Base-by-base conservation (phyloP, 192 early-diverging fungal genomes). In the Spizellomyces sp. region DNA sequence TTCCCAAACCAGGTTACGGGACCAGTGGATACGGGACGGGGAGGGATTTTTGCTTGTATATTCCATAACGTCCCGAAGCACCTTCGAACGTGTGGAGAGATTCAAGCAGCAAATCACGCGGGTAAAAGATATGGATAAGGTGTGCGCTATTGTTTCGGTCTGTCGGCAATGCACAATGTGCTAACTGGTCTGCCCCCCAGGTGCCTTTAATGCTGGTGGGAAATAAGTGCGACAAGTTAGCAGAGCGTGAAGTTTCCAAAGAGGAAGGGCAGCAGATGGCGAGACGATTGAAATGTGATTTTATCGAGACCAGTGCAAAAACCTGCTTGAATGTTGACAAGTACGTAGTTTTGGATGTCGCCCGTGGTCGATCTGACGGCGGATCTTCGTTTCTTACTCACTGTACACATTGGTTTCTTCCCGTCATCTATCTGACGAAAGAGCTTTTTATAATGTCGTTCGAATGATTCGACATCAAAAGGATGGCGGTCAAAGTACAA, bases 11-110 rank as follows among this genome's bases (percentile, higher is more conserved):
- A 74, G 60, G 2, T 81, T 98, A 83, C 86, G 95, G 27, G 96
- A 98, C 78, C 94, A 98, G 80, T 98, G 95, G 86, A 97, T 97
- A 86, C 90, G 94, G 14, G 92, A 93, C 62, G 95, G 96, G 48
- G 95, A 98, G 78, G 96, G 94, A 10, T 98, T 98, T 73, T 74
- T 98, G 54, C 82, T 97, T 7, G 93, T 95, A 10, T 98, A 96
- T 81, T 91, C 89, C 62, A 96, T 97, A 71, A 95, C 92, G 60
- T 92, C 95, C 22, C 88, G 94, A 48, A 86, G 90, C 70, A 93
- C 94, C 41, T 97, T 96, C 79, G 93, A 96, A 64, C 91, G 95
- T 77, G 91, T 98, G 70, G 89, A 87, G 44, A 89, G 88, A 19
- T 97, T 98, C 78, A 88, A 91, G 77, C 89, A 96, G 72, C 96